Base-by-base conservation (phyloP, 2,329 filamentous ascomycete species). In the Tothia fuscella region DNA sequence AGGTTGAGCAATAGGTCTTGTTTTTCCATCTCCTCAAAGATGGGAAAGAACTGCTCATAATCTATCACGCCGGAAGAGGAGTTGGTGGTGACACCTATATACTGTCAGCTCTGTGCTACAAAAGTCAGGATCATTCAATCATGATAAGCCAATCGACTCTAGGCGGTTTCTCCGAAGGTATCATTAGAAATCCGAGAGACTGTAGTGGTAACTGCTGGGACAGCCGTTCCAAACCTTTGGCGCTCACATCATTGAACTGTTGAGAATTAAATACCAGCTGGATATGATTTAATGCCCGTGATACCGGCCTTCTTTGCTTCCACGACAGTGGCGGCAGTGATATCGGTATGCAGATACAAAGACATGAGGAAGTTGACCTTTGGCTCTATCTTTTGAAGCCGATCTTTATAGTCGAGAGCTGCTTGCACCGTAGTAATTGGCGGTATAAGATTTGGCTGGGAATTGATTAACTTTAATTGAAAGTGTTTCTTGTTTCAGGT, bases 1-100 rank as follows among this genome's bases (percentile, higher is more conserved):
- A 96, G 68, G 63, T 95, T 95, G 31, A 93, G 71, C n/a, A 93
- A 73, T 56, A 94, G 68, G 50, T 80, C 78, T 50, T 87, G 76
- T 46, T 78, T 66, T 57, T 94, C 82, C 88, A 96, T 95, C 49
- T 84, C 82, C n/a, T 71, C 74, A 56, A 96, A 93, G 12, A 89
- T 82, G 5, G 77, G 74, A 56, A 82, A 82, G 63, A 85, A 89
- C 24, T 70, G 63, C 46, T 78, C 75, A 53, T 84, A 76, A 43
- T 76, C 73, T 13, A 81, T 65, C 19, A 88, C 82, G 10, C 83
- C 84, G 20, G 73, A 75, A 26, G 68, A 67, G 3, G 72, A 77
- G 54, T 79, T 76, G 39, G 71, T 75, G 3, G 71, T 74, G 28
- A 74, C 70, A 16, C 44, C 43, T 42, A 20, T 21, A 17, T 13